Conservation (phyloP, 1,284 basidiomycete species). For the Melampsora americana region DNA sequence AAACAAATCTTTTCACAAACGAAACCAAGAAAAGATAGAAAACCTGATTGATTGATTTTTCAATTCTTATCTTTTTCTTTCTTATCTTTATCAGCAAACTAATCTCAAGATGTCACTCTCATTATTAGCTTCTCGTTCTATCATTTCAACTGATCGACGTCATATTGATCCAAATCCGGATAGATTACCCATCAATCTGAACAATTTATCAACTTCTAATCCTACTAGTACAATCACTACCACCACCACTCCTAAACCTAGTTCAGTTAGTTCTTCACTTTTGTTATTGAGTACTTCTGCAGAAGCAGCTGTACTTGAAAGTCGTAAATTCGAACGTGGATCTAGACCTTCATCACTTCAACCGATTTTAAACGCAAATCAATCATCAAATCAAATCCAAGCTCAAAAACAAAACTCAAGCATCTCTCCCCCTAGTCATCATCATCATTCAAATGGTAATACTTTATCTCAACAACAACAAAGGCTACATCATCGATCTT, state of each 20-base stretch:
- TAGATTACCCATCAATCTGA: conserved; percentile 1
- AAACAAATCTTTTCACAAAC: no score
- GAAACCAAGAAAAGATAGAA: no score
- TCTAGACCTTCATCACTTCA: conserved; percentile 12
- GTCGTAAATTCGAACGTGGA: conserved; percentile 28
- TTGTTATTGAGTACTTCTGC: conserved; percentile 31
- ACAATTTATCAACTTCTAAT: no score
- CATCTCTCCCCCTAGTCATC: not conserved
- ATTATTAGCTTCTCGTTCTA: not conserved
- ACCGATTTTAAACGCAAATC: not conserved
- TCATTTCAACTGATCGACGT: conserved; percentile 25
- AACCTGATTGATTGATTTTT: no score
- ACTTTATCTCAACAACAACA: not conserved
- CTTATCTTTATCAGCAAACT: no score
- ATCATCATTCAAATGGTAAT: not conserved
- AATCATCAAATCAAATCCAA: not conserved
- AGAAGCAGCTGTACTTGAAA: conserved; percentile 33
- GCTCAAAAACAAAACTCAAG: not conserved
- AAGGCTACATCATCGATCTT: not conserved
- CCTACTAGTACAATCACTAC: not conserved
- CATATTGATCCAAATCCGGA: conserved; percentile 34
- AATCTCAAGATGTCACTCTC: no score
- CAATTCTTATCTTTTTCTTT: no score
- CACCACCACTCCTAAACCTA: not conserved
- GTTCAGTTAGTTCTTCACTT: conserved; percentile 5